phyloP scores from a whole-genome alignment of 2,329 filamentous ascomycete species.

The Hortaea werneckii region DNA sequence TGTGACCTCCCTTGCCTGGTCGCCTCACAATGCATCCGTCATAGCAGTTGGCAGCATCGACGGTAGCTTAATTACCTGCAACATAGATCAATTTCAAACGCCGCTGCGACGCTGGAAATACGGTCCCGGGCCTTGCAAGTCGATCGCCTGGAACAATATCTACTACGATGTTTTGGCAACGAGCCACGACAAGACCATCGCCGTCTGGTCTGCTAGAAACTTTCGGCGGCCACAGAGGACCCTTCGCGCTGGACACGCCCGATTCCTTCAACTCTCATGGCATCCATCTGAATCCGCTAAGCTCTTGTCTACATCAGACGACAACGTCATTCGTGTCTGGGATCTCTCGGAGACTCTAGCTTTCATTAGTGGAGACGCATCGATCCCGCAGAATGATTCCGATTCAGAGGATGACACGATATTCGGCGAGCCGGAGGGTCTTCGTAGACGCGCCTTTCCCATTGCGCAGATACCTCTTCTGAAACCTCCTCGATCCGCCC shows the following conservation, averaged over 20 bases:
- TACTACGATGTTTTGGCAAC: constrained; percentile 1
- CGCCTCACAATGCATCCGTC: background rate
- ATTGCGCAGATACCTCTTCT: constrained; percentile 7
- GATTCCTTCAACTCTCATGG: constrained; percentile 4
- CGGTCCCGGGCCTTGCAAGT: background rate
- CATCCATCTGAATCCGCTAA: constrained; percentile 3
- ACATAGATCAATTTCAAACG: background rate
- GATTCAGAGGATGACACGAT: constrained; percentile 10
- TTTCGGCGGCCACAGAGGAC: background rate
- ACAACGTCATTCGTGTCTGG: constrained; percentile 5
- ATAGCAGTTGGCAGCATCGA: constrained; percentile 10
- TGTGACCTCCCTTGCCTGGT: constrained; percentile 8
- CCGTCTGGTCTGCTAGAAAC: constrained; percentile 2
- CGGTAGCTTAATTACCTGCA: constrained; percentile 7
- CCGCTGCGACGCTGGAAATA: constrained; percentile 2
- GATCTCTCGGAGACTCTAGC: constrained; percentile 1
- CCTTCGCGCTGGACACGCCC: background rate
- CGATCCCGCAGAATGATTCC: background rate
- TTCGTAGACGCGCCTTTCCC: background rate
- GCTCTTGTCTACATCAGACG: constrained; percentile 1
- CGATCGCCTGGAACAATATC: background rate
- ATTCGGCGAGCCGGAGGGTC: constrained; percentile 13
- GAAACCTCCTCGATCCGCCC: constrained; percentile 5
- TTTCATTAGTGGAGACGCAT: background rate
- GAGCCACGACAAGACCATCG: background rate